Percentiles rank a stretch among this genome's conserved stretches.
Evolutionary conservation across 805 yeast species (phyloP).

Genomic region (Wilhelminamyces savonicus): DNA sequence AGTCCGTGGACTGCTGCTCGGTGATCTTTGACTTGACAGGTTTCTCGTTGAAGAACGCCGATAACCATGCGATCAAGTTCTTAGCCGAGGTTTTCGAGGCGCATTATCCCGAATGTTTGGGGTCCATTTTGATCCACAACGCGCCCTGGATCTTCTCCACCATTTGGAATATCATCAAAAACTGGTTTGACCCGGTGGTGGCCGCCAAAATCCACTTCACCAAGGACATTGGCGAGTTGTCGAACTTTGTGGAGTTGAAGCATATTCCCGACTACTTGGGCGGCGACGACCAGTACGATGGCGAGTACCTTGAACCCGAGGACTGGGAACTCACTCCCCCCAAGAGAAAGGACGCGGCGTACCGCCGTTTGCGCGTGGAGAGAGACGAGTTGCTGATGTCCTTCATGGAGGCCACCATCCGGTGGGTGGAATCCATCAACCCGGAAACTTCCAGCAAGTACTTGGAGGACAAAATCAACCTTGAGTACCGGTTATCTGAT

Average conservation of each 20-base stretch:
- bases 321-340: constrained; percentile 44
- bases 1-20: constrained; percentile 74
- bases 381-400: constrained; percentile 48
- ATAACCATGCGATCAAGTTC: constrained; percentile 84
- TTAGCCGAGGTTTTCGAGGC: constrained; percentile 88
- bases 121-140: constrained; percentile 76
- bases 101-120: constrained; percentile 92
- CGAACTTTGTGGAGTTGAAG: constrained; percentile 50
- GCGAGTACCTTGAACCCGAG: constrained; percentile 57
- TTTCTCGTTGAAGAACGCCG: constrained; percentile 89
- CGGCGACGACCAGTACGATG: constrained; percentile 58
- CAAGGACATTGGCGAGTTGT: constrained; percentile 59
- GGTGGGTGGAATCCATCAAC: constrained; percentile 69
- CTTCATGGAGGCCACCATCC: constrained; percentile 59
- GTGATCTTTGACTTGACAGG: constrained; percentile 82
- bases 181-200: constrained; percentile 96
- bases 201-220: constrained; percentile 88
- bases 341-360: constrained; percentile 34
- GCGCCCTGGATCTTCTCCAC: constrained; percentile 98
- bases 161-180: constrained; percentile 87
- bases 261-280: constrained; percentile 70
- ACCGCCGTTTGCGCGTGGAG: constrained; percentile 39
- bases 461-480: constrained; percentile 46
- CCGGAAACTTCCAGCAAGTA: constrained; percentile 42
- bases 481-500: constrained; percentile 48